These are phyloP conservation scores for Rhynchospora breviuscula DNA, from an alignment of 176 grass and related monocot species.

Conservation along the genomic window DNA sequence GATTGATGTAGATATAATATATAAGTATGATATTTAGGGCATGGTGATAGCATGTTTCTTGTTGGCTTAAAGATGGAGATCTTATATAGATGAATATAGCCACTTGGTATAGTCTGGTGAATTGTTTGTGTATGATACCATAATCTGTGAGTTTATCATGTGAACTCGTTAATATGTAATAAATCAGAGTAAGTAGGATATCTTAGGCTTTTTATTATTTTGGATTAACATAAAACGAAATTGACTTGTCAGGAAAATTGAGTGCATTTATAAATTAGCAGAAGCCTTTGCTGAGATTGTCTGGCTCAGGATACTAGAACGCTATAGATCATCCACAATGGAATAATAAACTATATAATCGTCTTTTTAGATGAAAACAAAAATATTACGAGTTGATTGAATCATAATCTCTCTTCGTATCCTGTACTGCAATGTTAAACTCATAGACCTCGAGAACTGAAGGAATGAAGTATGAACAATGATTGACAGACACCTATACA, in stretches of 20 bases:
- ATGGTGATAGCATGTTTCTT: not conserved
- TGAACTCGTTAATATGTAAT: not conserved
- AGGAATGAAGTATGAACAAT: not conserved
- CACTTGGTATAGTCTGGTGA: not conserved
- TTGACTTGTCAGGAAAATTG: not conserved
- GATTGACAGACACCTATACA: conserved; percentile 13
- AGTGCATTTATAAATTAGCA: not conserved
- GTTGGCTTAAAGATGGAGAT: not conserved
- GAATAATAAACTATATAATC: not conserved
- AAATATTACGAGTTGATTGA: not conserved
- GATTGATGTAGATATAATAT: not conserved
- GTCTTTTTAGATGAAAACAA: not conserved
- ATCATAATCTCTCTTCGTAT: too few species aligned
- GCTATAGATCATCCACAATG: not conserved
- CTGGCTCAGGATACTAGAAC: not conserved
- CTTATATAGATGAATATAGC: not conserved
- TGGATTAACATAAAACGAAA: not conserved
- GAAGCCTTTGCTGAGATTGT: not conserved
- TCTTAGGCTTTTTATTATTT: not conserved
- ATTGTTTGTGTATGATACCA: not conserved
- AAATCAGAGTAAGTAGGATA: not conserved
- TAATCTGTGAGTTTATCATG: not conserved
- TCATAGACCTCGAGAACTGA: not conserved
- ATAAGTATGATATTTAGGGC: not conserved
- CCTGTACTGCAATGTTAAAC: not conserved